These are phyloP conservation scores for Daucus carota DNA, from an alignment of 129 eudicot genomes.

Conservation along the genomic window DNA sequence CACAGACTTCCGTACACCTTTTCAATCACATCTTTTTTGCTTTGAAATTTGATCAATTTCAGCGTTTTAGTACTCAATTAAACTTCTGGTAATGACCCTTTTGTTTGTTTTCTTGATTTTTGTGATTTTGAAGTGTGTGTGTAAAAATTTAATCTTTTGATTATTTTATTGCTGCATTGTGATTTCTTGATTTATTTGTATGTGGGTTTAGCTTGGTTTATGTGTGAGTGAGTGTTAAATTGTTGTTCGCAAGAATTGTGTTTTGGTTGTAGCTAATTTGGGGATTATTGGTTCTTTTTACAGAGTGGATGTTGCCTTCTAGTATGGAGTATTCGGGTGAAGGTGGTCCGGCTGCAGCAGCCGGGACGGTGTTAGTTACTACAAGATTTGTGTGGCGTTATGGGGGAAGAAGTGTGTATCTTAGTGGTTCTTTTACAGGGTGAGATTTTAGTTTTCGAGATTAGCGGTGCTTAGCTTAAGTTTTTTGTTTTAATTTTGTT, in stretches of 20 bases:
- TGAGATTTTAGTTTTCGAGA: slow-evolving; percentile 21
- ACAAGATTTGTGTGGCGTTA: slow-evolving; percentile 88
- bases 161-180: not conserved
- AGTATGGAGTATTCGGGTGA: slow-evolving; percentile 64
- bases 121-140: not conserved
- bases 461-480: not conserved
- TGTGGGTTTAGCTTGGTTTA: slow-evolving; percentile 9
- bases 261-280: slow-evolving; percentile 8
- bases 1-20: not conserved
- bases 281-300: not conserved
- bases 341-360: slow-evolving; percentile 30
- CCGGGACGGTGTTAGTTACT: slow-evolving; percentile 45
- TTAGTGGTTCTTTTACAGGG: slow-evolving; percentile 88
- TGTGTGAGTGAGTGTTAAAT: not conserved
- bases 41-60: not conserved
- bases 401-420: slow-evolving; percentile 79
- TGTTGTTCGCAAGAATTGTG: not conserved
- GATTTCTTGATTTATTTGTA: not conserved
- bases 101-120: not conserved
- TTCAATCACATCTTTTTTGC: not conserved
- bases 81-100: slow-evolving; percentile 8
- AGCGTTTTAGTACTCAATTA: not conserved
- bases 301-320: slow-evolving; percentile 28
- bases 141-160: not conserved
- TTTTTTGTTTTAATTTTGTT: not conserved